These are phyloP conservation scores for Durusdinium trenchii DNA, from an alignment of 73 alveolate species.

Conservation along the genomic window DNA sequence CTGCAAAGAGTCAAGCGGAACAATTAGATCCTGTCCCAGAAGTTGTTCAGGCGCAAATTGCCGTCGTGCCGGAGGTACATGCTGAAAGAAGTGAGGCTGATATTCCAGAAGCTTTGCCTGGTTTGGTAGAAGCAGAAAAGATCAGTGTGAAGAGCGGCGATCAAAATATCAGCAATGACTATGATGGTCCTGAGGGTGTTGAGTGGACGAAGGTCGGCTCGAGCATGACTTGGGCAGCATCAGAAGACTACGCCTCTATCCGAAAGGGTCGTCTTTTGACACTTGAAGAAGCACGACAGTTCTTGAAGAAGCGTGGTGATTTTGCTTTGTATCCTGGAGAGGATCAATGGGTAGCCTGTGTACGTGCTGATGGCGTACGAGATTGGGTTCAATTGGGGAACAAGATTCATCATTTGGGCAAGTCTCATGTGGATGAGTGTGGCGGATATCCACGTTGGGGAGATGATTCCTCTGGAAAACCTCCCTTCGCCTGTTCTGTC, in stretches of 20 bases:
- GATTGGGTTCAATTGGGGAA: constrained; percentile 53
- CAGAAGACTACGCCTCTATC: neutral
- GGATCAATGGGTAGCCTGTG: constrained; percentile 41
- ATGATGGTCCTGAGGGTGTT: too few species aligned
- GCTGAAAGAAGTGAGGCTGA: too few species aligned
- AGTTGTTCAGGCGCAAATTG: too few species aligned
- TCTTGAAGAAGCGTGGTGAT: neutral
- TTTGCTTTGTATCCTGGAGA: constrained; percentile 41
- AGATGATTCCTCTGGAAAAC: constrained; percentile 27
- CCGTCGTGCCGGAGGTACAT: too few species aligned
- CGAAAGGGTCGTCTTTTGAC: constrained; percentile 26
- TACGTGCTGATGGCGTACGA: constrained; percentile 2
- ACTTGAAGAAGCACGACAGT: constrained; percentile 20
- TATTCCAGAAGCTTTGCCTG: too few species aligned
- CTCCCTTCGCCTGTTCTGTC: neutral
- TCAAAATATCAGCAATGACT: too few species aligned
- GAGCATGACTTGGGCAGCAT: constrained; percentile 42
- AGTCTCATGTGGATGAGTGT: constrained; percentile 37
- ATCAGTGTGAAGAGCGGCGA: too few species aligned
- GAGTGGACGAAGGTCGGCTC: constrained; percentile 11
- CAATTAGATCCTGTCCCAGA: too few species aligned
- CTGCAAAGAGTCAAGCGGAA: too few species aligned
- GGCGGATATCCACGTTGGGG: constrained; percentile 27
- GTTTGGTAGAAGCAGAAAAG: too few species aligned
- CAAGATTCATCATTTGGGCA: neutral